Percentiles rank a stretch among this genome's conserved stretches.
Evolutionary conservation across 768 basidiomycete genomes (phyloP).

Genomic region (Neoboletus magnificus): DNA sequence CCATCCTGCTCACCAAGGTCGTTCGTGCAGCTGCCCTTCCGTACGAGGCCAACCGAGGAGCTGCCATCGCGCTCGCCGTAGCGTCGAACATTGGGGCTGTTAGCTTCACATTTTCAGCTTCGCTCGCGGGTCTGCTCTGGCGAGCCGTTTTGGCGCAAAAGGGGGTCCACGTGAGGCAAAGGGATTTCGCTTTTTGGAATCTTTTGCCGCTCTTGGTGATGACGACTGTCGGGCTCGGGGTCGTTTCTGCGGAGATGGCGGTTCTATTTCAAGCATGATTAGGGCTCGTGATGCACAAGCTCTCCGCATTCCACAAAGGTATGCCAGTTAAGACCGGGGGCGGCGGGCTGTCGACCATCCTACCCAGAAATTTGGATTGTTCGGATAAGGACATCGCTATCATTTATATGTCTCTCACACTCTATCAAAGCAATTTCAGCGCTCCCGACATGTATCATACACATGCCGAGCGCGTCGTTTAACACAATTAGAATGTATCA

Average conservation of each 20-base stretch:
- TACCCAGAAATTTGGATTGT: too few relatives aligned
- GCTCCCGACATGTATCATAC: background rate
- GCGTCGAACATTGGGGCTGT: conserved; percentile 91
- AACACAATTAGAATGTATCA: conserved; percentile 4
- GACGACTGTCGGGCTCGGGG: conserved; percentile 62
- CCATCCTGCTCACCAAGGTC: conserved; percentile 83
- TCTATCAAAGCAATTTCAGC: background rate
- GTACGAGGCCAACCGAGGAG: conserved; percentile 45
- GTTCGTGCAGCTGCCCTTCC: conserved; percentile 47
- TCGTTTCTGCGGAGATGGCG: conserved; percentile 77
- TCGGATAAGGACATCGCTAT: too few relatives aligned
- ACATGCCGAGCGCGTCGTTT: background rate
- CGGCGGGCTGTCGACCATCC: background rate
- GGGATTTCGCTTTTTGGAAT: conserved; percentile 74
- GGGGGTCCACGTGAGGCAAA: conserved; percentile 55
- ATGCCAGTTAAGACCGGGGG: background rate
- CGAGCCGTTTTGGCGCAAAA: conserved; percentile 68
- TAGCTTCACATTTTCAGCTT: conserved; percentile 83
- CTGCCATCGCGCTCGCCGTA: conserved; percentile 73
- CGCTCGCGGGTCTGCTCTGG: conserved; percentile 89
- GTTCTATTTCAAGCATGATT: conserved; percentile 37
- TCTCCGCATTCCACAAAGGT: background rate
- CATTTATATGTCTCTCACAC: background rate
- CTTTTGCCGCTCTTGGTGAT: conserved; percentile 59
- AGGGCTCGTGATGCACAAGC: background rate